Percentiles rank a stretch among this genome's conserved stretches.
These are phyloP conservation scores for Candida chilensis DNA, from an alignment of 805 yeast species.

Conservation along the genomic window DNA sequence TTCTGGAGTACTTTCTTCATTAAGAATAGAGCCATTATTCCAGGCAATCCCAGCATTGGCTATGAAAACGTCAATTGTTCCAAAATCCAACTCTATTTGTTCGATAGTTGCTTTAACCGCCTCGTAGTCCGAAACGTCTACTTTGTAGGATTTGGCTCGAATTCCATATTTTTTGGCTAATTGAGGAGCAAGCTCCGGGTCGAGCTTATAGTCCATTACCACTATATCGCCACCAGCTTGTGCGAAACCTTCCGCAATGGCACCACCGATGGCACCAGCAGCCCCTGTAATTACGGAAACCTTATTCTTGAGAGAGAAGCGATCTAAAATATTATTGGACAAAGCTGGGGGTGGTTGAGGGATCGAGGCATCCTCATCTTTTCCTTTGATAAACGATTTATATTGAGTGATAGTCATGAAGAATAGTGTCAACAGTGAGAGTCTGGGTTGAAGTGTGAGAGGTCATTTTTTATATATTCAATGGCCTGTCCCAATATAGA, in stretches of 20 bases:
- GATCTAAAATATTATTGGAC: too few species aligned
- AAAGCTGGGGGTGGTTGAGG: too few species aligned
- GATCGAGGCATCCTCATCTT: too few species aligned
- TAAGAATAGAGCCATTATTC: constrained; percentile 35
- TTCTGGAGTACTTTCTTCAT: constrained; percentile 34
- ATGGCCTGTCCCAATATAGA: too few species aligned
- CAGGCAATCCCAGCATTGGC: constrained; percentile 26
- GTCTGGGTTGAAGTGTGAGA: too few species aligned
- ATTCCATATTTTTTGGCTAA: constrained; percentile 23
- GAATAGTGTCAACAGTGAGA: too few species aligned
- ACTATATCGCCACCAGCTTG: constrained; percentile 41
- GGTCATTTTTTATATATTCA: too few species aligned
- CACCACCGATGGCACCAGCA: constrained; percentile 33
- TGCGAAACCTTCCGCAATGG: constrained; percentile 36
- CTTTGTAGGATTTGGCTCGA: constrained; percentile 3
- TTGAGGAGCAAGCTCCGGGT: constrained; percentile 18
- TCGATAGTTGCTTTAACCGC: constrained; percentile 10
- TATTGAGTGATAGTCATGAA: too few species aligned
- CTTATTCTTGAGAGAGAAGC: constrained; percentile 34
- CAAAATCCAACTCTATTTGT: constrained; percentile 14
- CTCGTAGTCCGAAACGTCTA: constrained; percentile 12
- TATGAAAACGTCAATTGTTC: constrained; percentile 17
- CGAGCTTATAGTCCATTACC: background rate
- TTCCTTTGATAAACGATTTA: too few species aligned
- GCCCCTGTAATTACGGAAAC: constrained; percentile 37